Conservation (phyloP, 75 land plant species). For the Selaginella moellendorffii region DNA sequence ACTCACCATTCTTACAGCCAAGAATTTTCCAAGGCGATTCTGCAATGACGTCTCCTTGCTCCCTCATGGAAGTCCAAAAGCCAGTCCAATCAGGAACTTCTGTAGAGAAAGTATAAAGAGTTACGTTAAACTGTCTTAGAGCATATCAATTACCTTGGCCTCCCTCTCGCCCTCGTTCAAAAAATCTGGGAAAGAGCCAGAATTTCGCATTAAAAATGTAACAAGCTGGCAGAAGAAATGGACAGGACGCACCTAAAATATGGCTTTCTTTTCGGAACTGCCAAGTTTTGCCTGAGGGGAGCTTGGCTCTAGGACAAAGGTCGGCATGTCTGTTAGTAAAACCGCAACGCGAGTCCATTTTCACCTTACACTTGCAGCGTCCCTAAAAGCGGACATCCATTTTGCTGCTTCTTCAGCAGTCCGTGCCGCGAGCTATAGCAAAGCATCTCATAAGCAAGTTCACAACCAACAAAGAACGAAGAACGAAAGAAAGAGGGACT, state of each 20-base stretch:
- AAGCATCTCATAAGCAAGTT: slow-evolving; percentile 1
- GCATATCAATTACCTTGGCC: not conserved
- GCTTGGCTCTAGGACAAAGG: not conserved
- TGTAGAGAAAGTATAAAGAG: slow-evolving; percentile 3
- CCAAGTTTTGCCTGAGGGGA: not conserved
- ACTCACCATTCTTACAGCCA: slow-evolving; percentile 78
- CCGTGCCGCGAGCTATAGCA: slow-evolving; percentile 56
- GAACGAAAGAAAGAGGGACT: not conserved
- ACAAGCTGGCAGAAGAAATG: not conserved
- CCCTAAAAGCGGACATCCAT: slow-evolving; percentile 66
- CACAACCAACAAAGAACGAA: not conserved
- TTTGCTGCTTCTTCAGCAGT: slow-evolving; percentile 87
- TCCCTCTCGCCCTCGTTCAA: not conserved
- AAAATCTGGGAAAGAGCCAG: too few relatives aligned
- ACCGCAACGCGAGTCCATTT: not conserved
- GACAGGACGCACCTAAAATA: not conserved
- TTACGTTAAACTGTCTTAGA: not conserved
- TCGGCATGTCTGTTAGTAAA: not conserved
- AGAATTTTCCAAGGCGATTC: slow-evolving; percentile 84
- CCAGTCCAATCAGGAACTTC: slow-evolving; percentile 27
- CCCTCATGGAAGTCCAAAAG: slow-evolving; percentile 12
- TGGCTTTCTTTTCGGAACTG: not conserved
- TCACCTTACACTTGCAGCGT: slow-evolving; percentile 53
- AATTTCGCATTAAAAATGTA: too few relatives aligned
- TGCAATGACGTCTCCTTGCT: slow-evolving; percentile 27